Evolutionary conservation across 371 early-diverging fungal genomes (phyloP).

Genomic region (Saksenaea oblongispora): DNA sequence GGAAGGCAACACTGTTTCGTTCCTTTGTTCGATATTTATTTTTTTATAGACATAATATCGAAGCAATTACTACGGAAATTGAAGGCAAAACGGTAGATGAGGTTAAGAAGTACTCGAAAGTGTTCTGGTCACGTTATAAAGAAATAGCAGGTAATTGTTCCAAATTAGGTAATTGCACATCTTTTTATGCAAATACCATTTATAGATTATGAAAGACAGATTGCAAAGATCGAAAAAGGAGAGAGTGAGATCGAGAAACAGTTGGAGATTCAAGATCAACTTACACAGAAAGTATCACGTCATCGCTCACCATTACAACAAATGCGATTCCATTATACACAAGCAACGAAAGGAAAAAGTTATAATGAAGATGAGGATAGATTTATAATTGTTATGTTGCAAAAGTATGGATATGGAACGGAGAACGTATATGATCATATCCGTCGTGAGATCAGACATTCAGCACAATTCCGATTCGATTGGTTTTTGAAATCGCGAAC

Average conservation of each 20-base stretch:
- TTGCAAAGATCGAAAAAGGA: slow-evolving; percentile 86
- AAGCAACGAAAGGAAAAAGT: slow-evolving; percentile 82
- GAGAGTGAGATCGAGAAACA: slow-evolving; percentile 80
- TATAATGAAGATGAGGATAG: slow-evolving; percentile 97
- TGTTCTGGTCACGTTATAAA: slow-evolving; percentile 87
- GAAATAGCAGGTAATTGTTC: slow-evolving; percentile 64
- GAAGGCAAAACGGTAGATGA: slow-evolving; percentile 91
- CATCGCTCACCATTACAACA: slow-evolving; percentile 85
- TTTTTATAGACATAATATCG: slow-evolving; percentile 57
- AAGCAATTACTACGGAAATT: slow-evolving; percentile 76
- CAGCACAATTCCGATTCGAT: slow-evolving; percentile 91
- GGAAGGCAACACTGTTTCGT: slow-evolving; percentile 25
- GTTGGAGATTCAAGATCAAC: slow-evolving; percentile 78
- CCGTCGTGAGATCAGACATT: slow-evolving; percentile 80
- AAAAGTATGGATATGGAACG: slow-evolving; percentile 85
- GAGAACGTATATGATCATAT: slow-evolving; percentile 94
- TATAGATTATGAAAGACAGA: slow-evolving; percentile 80
- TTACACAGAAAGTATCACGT: slow-evolving; percentile 70
- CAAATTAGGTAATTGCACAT: not conserved
- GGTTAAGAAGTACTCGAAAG: slow-evolving; percentile 79
- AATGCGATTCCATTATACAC: slow-evolving; percentile 82
- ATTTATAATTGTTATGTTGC: slow-evolving; percentile 88
- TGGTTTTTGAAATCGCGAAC: slow-evolving; percentile 97
- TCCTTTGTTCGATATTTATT: too few species aligned
- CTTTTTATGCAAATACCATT: not conserved